Base-by-base conservation (phyloP, 2,329 filamentous ascomycete species). In the Chrysoporthe deuterocubensis region DNA sequence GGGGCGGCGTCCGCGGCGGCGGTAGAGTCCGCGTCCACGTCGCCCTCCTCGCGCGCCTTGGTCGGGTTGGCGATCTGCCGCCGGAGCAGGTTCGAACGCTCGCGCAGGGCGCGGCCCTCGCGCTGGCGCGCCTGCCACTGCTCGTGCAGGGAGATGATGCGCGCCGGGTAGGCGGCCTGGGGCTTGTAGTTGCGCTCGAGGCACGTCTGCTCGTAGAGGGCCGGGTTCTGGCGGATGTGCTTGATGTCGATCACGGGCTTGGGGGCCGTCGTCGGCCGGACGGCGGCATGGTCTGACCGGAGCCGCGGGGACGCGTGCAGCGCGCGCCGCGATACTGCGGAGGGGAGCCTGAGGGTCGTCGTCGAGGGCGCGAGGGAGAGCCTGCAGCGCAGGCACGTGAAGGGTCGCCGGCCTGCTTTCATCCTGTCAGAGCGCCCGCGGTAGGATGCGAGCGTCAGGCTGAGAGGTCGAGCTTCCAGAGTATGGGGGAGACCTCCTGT, bases 201-300 rank as follows among this genome's bases (percentile, higher is more conserved):
- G 79, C 93, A 97, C 76, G 96, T 98, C 72, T 90, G 84, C 73
- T 91, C 87, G 82, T 97, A 92, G 18, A 96, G 85, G 16, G 90
- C 87, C 18, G 92, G 88, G 79, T 96, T 92, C 75, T 93, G 87
- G 67, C 94, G 94, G 77, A 99, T 97, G 81, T 96, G 91, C 78
- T 93, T 95, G 76, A 97, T 86, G 81, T 97, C 92, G 72, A 96
- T 86, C 59, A 86, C 86, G 37, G 92, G 88, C 77, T 93, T 95
- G 13, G 93, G 94, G 16, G 92, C 94, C 64, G 87, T 90, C 1
- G 91, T 84, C 4, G 92, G 91, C 50, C 90, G 85, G 14, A 62
- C 66, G 46, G 62, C 26, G 67, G 67, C 65, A 69, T 59, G 65
- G 50, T 60, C 71, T 61, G 26, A 66, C 32, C 43, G 64, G 67